Evolutionary conservation across 2,329 filamentous ascomycete genomes (phyloP).

Genomic region (Cladophialophora immunda): DNA sequence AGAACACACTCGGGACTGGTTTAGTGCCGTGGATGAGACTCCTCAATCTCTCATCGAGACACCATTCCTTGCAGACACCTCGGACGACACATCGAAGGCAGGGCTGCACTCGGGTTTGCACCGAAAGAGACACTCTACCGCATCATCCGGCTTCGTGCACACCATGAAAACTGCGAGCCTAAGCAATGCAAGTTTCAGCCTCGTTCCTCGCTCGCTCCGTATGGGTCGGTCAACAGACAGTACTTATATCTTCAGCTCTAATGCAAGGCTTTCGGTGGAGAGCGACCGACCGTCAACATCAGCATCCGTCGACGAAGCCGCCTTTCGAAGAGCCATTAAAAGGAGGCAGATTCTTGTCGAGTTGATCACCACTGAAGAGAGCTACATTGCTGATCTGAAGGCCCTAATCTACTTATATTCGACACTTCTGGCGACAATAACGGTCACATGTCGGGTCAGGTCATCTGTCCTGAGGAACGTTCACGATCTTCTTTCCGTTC

Average conservation of each 20-base stretch:
- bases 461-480: constrained; percentile 81
- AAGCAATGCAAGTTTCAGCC: constrained; percentile 77
- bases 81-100: neutral
- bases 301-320: constrained; percentile 69
- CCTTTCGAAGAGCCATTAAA: constrained; percentile 75
- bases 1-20: constrained; percentile 11
- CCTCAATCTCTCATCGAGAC: neutral
- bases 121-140: constrained; percentile 70
- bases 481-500: constrained; percentile 79
- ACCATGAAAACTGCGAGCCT: constrained; percentile 82
- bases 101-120: constrained; percentile 14
- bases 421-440: constrained; percentile 75
- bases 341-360: constrained; percentile 85
- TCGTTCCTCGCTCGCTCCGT: constrained; percentile 67
- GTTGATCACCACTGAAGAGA: constrained; percentile 83
- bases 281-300: constrained; percentile 57
- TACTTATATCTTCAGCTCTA: constrained; percentile 68
- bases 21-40: constrained; percentile 11
- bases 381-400: constrained; percentile 86
- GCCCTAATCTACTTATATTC: constrained; percentile 84
- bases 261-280: constrained; percentile 68
- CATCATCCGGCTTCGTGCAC: constrained; percentile 81
- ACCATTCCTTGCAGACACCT: neutral
- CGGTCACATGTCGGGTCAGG: constrained; percentile 69
- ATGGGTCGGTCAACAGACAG: constrained; percentile 70